phyloP scores from a whole-genome alignment of 106 monocot species.

The Dendrobium huoshanense region DNA sequence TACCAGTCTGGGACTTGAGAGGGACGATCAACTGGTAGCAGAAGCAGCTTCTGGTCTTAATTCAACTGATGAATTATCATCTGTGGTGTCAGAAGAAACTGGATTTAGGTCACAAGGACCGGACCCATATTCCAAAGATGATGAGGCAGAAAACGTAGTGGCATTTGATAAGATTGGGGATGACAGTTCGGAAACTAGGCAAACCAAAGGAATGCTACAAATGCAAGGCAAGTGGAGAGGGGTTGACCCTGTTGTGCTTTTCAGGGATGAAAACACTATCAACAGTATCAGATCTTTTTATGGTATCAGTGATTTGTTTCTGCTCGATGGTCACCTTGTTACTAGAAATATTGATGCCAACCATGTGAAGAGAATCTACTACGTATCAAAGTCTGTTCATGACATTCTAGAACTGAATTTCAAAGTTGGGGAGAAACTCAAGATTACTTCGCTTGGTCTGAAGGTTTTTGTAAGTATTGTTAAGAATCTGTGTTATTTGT shows the following conservation, averaged over 20 bases:
- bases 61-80: slow-evolving; percentile 3
- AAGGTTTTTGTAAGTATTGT: slow-evolving; percentile 85
- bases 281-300: slow-evolving; percentile 72
- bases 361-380: slow-evolving; percentile 95
- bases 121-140: neutral
- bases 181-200: slow-evolving; percentile 10
- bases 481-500: neutral
- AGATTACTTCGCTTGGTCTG: slow-evolving; percentile 91
- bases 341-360: slow-evolving; percentile 72
- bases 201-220: slow-evolving; percentile 28
- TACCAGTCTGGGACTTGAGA: slow-evolving; percentile 9
- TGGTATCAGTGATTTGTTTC: slow-evolving; percentile 70
- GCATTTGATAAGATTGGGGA: slow-evolving; percentile 15
- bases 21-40: neutral
- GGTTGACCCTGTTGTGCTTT: slow-evolving; percentile 91
- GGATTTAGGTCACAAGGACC: neutral
- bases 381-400: slow-evolving; percentile 75
- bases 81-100: slow-evolving; percentile 3
- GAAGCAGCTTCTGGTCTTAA: slow-evolving; percentile 10
- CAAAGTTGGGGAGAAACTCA: slow-evolving; percentile 74
- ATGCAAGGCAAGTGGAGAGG: slow-evolving; percentile 84
- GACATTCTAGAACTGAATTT: slow-evolving; percentile 66
- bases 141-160: slow-evolving; percentile 1
- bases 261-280: slow-evolving; percentile 52
- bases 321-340: slow-evolving; percentile 69